Conservation (phyloP, 441 rosid species). For the Gossypium schwendimanii region DNA sequence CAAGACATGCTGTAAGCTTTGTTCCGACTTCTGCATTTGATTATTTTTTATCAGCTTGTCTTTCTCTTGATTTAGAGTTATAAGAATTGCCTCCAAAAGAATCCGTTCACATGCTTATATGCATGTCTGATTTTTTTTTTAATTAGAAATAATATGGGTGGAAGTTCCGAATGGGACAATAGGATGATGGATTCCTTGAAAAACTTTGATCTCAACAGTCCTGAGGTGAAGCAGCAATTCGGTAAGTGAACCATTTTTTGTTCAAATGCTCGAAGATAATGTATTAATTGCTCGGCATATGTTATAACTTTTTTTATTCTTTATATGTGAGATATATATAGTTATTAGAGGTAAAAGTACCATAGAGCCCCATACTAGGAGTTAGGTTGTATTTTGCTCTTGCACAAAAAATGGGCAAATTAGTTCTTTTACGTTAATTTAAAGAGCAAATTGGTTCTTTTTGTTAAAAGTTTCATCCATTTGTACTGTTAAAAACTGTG, state of each 20-base stretch:
- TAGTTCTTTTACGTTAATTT: too few relatives aligned
- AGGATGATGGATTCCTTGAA: constrained; percentile 76
- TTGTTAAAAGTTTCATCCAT: too few relatives aligned
- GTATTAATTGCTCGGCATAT: not conserved
- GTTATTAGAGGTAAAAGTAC: not conserved
- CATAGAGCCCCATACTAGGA: too few relatives aligned
- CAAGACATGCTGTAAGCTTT: constrained; percentile 85
- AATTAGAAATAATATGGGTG: constrained; percentile 74
- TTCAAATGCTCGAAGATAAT: not conserved
- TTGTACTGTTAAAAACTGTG: too few relatives aligned
- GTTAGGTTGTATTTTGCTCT: too few relatives aligned
- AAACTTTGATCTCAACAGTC: constrained; percentile 82
- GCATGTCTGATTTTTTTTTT: constrained; percentile 7
- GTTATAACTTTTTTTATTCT: not conserved
- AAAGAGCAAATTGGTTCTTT: too few relatives aligned
- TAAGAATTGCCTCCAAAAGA: not conserved
- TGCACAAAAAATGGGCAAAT: too few relatives aligned
- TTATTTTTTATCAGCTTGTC: not conserved
- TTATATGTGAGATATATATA: not conserved
- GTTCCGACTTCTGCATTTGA: constrained; percentile 3
- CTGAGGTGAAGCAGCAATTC: constrained; percentile 92
- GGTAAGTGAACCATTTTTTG: constrained; percentile 39
- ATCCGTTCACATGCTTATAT: constrained; percentile 13
- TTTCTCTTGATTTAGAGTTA: constrained; percentile 1
- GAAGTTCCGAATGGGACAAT: constrained; percentile 77